Percentiles rank a stretch among this genome's conserved stretches.
Conservation (phyloP, 345 rosid genomes). For the Euclidium syriacum region DNA sequence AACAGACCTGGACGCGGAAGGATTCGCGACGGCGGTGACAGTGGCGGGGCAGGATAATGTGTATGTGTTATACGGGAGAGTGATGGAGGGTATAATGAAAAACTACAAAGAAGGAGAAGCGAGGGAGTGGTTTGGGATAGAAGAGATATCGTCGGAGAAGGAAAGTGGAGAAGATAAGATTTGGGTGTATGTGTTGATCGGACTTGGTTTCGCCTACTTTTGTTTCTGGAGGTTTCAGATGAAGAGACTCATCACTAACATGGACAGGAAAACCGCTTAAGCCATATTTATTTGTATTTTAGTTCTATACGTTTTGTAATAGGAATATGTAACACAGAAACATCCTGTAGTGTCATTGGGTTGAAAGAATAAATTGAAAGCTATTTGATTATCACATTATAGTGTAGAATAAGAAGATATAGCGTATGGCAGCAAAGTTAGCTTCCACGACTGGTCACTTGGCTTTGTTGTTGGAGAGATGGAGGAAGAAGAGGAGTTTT, state of each 20-base stretch:
- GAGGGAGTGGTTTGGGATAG: slow-evolving; percentile 53
- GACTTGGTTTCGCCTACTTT: slow-evolving; percentile 76
- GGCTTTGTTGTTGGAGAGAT: too few species aligned
- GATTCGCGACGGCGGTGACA: slow-evolving; percentile 52
- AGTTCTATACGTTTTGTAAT: background rate
- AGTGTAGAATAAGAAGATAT: background rate
- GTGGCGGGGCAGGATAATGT: slow-evolving; percentile 56
- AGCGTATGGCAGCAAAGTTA: background rate
- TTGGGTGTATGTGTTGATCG: slow-evolving; percentile 58
- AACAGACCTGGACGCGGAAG: slow-evolving; percentile 51
- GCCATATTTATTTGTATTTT: background rate
- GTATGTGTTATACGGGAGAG: slow-evolving; percentile 69
- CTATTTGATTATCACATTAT: background rate
- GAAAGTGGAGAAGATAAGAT: slow-evolving; percentile 49
- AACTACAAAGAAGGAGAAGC: slow-evolving; percentile 21
- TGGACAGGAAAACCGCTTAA: slow-evolving; percentile 50
- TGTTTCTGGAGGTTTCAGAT: slow-evolving; percentile 74
- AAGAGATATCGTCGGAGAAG: slow-evolving; percentile 50
- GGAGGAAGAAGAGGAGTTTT: too few species aligned
- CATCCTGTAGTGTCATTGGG: background rate
- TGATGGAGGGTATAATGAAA: slow-evolving; percentile 48
- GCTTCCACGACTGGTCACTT: too few species aligned
- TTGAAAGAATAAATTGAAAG: too few species aligned
- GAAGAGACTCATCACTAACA: slow-evolving; percentile 50
- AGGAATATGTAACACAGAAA: background rate